Conservation (phyloP, 2,329 filamentous ascomycete species). For the Colletotrichum coccodes region DNA sequence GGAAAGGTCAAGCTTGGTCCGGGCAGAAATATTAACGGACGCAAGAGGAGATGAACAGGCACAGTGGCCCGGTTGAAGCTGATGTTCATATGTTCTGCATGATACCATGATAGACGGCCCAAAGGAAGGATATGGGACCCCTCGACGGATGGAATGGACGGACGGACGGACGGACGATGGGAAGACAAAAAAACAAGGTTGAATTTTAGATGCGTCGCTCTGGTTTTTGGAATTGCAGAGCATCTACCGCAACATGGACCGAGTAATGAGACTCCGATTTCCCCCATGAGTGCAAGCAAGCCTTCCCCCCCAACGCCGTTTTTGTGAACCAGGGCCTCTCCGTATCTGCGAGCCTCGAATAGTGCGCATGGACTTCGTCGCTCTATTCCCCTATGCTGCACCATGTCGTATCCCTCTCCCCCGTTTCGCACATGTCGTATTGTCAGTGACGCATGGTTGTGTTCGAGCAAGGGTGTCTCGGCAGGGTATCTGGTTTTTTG, state of each 20-base stretch:
- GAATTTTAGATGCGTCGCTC: conserved; percentile 19
- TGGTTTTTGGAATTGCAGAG: conserved; percentile 6
- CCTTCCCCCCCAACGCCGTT: conserved; percentile 29
- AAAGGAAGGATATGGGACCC: background rate
- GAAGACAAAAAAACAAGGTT: conserved; percentile 19
- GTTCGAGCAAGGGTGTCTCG: background rate
- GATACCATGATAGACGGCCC: conserved; percentile 33
- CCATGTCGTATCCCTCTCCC: background rate
- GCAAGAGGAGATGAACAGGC: conserved; percentile 12
- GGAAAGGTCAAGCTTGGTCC: conserved; percentile 84
- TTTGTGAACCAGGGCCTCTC: conserved; percentile 20
- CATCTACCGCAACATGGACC: conserved; percentile 19
- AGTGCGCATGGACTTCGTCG: background rate
- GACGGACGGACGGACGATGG: background rate
- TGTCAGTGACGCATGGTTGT: background rate
- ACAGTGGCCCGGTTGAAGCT: background rate
- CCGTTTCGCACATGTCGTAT: background rate
- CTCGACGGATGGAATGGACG: background rate
- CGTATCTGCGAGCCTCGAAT: background rate
- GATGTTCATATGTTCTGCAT: conserved; percentile 31
- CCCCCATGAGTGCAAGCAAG: conserved; percentile 26
- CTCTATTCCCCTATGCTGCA: background rate
- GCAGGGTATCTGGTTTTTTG: conserved; percentile 6
- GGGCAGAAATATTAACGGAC: conserved; percentile 81
- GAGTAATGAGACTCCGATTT: conserved; percentile 25